These are phyloP conservation scores for Neurospora sp. DNA, from an alignment of 495 filamentous ascomycete species.

Conservation along the genomic window DNA sequence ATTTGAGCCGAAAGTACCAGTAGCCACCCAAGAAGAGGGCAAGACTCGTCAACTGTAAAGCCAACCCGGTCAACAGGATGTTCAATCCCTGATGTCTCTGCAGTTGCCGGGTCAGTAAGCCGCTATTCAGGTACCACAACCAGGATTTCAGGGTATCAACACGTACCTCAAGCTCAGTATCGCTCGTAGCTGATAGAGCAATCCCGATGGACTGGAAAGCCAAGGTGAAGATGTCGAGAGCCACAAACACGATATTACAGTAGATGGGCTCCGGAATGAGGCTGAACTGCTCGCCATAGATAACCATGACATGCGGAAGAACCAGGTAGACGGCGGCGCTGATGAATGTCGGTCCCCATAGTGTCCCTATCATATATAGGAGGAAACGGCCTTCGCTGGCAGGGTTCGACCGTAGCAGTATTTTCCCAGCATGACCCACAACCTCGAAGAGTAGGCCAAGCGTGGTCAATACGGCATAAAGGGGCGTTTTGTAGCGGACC, in stretches of 20 bases:
- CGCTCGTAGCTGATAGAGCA: constrained; percentile 10
- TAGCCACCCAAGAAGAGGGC: constrained; percentile 19
- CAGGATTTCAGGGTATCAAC: neutral
- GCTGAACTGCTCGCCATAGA: constrained; percentile 29
- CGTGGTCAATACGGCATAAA: constrained; percentile 22
- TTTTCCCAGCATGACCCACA: constrained; percentile 29
- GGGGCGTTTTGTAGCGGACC: constrained; percentile 23
- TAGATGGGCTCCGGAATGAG: constrained; percentile 21
- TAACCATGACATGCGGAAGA: constrained; percentile 27
- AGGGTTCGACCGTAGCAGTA: constrained; percentile 22
- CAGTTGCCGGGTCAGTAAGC: neutral
- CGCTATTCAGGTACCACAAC: neutral
- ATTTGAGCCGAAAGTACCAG: constrained; percentile 21
- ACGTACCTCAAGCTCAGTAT: constrained; percentile 11
- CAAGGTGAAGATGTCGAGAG: constrained; percentile 21
- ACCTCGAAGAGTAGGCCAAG: constrained; percentile 29
- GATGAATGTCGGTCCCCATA: constrained; percentile 29
- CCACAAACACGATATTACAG: constrained; percentile 21
- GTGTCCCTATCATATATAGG: constrained; percentile 30
- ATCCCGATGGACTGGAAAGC: constrained; percentile 29
- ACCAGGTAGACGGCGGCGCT: constrained; percentile 24
- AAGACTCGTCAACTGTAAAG: constrained; percentile 26
- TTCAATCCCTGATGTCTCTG: constrained; percentile 23
- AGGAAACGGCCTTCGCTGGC: constrained; percentile 18
- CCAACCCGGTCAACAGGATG: constrained; percentile 27